Evolutionary conservation across 352 stramenopile genomes (phyloP).

Genomic region (Thraustochytrium sp.): DNA sequence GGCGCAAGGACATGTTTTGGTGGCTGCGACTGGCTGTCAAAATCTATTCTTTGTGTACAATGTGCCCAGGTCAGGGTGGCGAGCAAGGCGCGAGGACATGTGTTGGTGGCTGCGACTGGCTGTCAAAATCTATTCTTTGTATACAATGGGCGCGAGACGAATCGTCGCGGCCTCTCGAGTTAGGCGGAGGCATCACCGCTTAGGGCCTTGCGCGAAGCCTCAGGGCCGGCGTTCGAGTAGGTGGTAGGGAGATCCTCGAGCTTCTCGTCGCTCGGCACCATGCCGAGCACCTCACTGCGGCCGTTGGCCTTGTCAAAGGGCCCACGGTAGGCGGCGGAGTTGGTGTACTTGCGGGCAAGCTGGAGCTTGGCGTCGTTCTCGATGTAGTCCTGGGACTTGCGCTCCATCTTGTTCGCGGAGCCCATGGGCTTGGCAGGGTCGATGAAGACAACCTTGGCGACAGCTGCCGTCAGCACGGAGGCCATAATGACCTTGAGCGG

Average conservation of each 20-base stretch:
- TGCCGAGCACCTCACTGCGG: not conserved
- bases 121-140: no score
- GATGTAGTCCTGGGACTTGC: not conserved
- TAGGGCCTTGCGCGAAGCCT: not conserved
- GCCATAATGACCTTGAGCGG: slow-evolving; percentile 4
- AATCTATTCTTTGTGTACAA: no score
- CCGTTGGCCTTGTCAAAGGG: not conserved
- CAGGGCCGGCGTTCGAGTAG: not conserved
- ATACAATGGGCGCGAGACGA: no score
- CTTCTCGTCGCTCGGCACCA: not conserved
- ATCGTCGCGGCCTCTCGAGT: no score
- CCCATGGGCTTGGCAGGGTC: not conserved
- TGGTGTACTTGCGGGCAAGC: not conserved
- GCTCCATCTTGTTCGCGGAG: not conserved
- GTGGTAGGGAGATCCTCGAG: not conserved
- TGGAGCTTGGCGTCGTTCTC: not conserved
- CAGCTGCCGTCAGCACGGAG: not conserved
- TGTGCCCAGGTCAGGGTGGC: no score
- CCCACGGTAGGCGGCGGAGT: not conserved
- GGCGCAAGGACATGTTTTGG: no score
- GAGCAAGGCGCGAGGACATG: no score
- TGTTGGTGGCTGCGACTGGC: no score
- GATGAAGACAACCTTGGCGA: not conserved
- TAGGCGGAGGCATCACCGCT: not conserved
- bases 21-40: no score